Evolutionary conservation across 176 grass and related monocot genomes (phyloP).

Genomic region (Aegilops tauschii): DNA sequence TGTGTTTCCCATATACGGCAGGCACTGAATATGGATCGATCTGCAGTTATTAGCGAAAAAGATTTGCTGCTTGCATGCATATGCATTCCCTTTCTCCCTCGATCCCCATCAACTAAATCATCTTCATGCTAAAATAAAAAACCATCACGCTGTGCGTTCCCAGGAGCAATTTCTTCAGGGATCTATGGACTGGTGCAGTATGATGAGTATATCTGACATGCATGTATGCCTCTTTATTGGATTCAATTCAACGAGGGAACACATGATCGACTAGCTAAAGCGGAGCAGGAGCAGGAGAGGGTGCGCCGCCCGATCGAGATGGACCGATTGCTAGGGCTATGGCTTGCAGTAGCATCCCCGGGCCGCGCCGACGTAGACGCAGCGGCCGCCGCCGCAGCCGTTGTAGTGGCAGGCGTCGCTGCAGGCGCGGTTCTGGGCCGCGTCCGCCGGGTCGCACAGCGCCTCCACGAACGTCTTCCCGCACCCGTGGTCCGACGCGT

Average conservation of each 20-base stretch:
- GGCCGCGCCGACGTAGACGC: conserved; percentile 25
- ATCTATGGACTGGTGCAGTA: no score
- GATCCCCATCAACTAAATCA: background rate
- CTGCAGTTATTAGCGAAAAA: background rate
- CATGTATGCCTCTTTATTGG: no score
- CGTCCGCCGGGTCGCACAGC: conserved; percentile 17
- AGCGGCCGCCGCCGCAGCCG: conserved; percentile 35
- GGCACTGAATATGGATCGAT: background rate
- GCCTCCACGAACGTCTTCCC: conserved; percentile 7
- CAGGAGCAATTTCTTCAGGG: no score
- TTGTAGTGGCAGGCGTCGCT: conserved; percentile 35
- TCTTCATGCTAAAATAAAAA: no score
- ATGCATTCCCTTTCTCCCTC: background rate
- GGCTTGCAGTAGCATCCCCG: conserved; percentile 24
- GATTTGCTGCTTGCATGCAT: background rate
- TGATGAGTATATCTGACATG: no score
- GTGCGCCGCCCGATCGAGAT: no score
- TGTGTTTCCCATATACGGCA: background rate
- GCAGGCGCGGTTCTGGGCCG: conserved; percentile 24
- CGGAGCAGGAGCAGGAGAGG: no score
- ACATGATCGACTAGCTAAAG: no score
- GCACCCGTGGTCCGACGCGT: conserved; percentile 22
- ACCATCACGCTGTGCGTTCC: no score
- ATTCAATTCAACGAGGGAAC: no score
- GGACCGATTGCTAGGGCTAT: no score